Percentiles rank a stretch among this genome's conserved stretches.
These are phyloP conservation scores for Podospora pseudoanserina DNA, from an alignment of 495 filamentous ascomycete species.

Conservation along the genomic window DNA sequence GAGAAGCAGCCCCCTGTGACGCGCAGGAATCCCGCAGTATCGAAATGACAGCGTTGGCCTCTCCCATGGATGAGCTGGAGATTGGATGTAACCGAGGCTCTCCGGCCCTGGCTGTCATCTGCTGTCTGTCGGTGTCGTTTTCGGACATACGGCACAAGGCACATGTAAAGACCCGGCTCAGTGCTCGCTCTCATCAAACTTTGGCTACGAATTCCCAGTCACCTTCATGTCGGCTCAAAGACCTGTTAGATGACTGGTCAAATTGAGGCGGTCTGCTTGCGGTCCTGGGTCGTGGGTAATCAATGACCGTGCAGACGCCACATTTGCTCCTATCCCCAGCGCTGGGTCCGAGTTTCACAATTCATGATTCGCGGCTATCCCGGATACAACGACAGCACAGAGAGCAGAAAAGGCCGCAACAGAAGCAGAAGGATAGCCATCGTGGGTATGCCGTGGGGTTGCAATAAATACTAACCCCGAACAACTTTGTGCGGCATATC, in stretches of 20 bases:
- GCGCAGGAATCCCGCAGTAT: conserved; percentile 8
- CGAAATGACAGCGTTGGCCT: conserved; percentile 2
- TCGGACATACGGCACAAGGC: not conserved
- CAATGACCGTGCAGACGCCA: conserved; percentile 20
- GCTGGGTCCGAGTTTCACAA: conserved; percentile 17
- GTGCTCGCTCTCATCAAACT: not conserved
- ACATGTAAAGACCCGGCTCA: conserved; percentile 6
- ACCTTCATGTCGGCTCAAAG: conserved; percentile 9
- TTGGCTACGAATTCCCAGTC: not conserved
- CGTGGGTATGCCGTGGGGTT: conserved; percentile 4
- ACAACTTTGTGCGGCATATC: not conserved
- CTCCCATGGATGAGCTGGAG: conserved; percentile 2
- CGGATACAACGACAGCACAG: not conserved
- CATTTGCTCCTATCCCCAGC: conserved; percentile 14
- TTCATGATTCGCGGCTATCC: conserved; percentile 19
- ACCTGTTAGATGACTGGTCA: conserved; percentile 3
- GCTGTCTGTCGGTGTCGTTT: not conserved
- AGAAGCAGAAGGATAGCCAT: not conserved
- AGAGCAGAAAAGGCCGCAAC: conserved; percentile 1
- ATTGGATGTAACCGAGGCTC: conserved; percentile 3
- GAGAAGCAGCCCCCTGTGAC: conserved; percentile 6
- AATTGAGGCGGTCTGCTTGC: conserved; percentile 7
- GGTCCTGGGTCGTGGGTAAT: not conserved
- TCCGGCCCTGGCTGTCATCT: not conserved
- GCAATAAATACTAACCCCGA: not conserved